Evolutionary conservation across 306 rosid genomes (phyloP).

Genomic region (Begonia peltatifolia): DNA sequence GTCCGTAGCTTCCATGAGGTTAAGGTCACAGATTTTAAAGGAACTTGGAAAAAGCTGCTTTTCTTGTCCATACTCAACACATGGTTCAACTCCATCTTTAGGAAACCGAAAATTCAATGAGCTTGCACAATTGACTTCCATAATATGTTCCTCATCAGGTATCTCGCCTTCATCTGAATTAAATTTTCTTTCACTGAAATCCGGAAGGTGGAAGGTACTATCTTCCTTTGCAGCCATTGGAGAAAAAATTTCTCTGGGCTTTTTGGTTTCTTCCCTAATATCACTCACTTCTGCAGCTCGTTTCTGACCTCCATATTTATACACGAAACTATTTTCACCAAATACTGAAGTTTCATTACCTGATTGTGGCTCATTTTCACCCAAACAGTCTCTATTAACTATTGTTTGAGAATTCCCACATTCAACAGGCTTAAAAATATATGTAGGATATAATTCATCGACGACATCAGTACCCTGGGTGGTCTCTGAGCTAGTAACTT

Average conservation of each 20-base stretch:
- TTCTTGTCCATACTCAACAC: slow-evolving; percentile 43
- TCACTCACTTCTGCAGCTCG: slow-evolving; percentile 38
- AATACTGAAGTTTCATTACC: slow-evolving; percentile 19
- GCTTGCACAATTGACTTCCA: slow-evolving; percentile 32
- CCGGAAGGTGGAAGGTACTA: slow-evolving; percentile 32
- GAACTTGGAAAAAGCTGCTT: slow-evolving; percentile 56
- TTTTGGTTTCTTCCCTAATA: slow-evolving; percentile 41
- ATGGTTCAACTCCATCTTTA: slow-evolving; percentile 29
- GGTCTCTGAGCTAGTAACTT: slow-evolving; percentile 22
- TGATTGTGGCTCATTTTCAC: slow-evolving; percentile 26
- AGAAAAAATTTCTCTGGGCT: slow-evolving; percentile 48
- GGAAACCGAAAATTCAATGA: slow-evolving; percentile 28
- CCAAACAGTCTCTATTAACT: slow-evolving; percentile 23
- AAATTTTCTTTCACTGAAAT: slow-evolving; percentile 31
- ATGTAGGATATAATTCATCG: slow-evolving; percentile 27
- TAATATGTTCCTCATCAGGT: slow-evolving; percentile 20
- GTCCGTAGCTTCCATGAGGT: slow-evolving; percentile 75
- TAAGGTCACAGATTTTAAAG: slow-evolving; percentile 89
- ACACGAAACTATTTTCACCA: slow-evolving; percentile 28
- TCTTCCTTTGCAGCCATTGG: slow-evolving; percentile 30
- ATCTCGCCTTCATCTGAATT: slow-evolving; percentile 24
- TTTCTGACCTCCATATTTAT: slow-evolving; percentile 55
- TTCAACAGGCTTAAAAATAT: slow-evolving; percentile 23
- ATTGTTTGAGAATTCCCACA: slow-evolving; percentile 28
- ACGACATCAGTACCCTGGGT: slow-evolving; percentile 20